These are phyloP conservation scores for Backusella parvicylindrica DNA, from an alignment of 192 early-diverging fungal genomes.

Conservation along the genomic window DNA sequence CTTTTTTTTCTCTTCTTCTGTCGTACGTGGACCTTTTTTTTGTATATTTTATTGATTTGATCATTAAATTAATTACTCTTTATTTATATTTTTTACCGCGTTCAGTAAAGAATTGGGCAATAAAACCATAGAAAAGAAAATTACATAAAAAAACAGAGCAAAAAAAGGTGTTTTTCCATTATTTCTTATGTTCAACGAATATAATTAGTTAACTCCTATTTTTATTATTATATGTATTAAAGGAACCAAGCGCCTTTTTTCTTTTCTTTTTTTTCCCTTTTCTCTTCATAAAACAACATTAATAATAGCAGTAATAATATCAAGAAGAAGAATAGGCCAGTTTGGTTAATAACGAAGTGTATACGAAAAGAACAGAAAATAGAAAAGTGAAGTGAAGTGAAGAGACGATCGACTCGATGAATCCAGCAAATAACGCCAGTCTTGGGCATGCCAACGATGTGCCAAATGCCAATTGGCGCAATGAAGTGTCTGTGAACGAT, in stretches of 20 bases:
- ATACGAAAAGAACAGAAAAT: background rate
- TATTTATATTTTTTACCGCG: background rate
- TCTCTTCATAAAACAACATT: background rate
- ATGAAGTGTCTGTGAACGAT: slow-evolving; percentile 18
- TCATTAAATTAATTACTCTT: background rate
- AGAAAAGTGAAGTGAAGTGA: background rate
- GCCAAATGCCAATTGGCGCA: slow-evolving; percentile 14
- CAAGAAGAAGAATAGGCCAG: background rate
- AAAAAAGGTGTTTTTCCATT: background rate
- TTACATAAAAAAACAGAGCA: background rate
- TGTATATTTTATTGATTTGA: background rate
- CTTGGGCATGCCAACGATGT: slow-evolving; percentile 6
- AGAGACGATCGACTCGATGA: background rate
- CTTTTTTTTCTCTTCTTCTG: background rate
- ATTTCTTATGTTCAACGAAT: background rate
- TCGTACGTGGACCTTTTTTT: background rate
- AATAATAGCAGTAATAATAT: background rate
- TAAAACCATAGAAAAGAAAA: background rate
- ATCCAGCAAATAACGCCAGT: background rate
- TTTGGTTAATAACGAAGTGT: background rate
- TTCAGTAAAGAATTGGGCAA: background rate
- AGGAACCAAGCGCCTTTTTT: background rate
- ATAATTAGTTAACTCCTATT: background rate
- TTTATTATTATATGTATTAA: background rate
- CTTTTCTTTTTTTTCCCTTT: background rate